Base-by-base conservation (phyloP, 495 filamentous ascomycete genomes). In the Cercophora sp. region DNA sequence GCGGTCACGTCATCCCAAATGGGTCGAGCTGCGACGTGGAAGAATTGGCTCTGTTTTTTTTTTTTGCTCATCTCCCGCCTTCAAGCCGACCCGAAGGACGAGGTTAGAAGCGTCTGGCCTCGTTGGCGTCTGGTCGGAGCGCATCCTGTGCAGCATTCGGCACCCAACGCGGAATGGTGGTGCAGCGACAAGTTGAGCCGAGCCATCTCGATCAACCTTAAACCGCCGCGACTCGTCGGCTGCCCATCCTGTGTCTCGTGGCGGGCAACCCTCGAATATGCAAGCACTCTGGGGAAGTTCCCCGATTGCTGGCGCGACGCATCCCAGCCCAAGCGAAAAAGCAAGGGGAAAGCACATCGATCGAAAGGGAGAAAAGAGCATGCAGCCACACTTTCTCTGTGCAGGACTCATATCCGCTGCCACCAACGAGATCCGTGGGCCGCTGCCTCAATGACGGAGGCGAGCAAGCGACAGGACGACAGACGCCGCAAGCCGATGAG, bases 291-390 rank as follows among this genome's bases (percentile, higher is more conserved):
- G 35, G 36, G 48, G 48, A 34, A 51, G 8, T 15, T 27, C 15
- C 48, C 35, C 48, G 36, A 40, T 51, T 39, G 48, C 36, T 51
- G 18, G 43, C 29, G 29, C 23, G 47, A 27, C 34, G 36, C 48
- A 51, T 31, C 48, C 4, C 8, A 37, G 16, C 46, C 46, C 29
- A 36, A 41, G 32, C 35, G 22, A 9, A 50, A 50, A 29, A 19
- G 16, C 44, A 48, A 19, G 45, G 29, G 27, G 27, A n/a, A 50
- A 41, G 48, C 48, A 51, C 48, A 31, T 31, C 35, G 48, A 51
- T 51, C 48, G 35, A 51, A 51, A 51, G 36, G 48, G 48, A 27
- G 19, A 41, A 27, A 13, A 37, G 24, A 22, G 8, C 16, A 24
- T 37, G 47, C 47, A 49, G 47, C 47, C 47, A 37, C 47, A 49